These are phyloP conservation scores for Andalucia godoyi DNA, from an alignment of 78 protist genomes.

Conservation along the genomic window DNA sequence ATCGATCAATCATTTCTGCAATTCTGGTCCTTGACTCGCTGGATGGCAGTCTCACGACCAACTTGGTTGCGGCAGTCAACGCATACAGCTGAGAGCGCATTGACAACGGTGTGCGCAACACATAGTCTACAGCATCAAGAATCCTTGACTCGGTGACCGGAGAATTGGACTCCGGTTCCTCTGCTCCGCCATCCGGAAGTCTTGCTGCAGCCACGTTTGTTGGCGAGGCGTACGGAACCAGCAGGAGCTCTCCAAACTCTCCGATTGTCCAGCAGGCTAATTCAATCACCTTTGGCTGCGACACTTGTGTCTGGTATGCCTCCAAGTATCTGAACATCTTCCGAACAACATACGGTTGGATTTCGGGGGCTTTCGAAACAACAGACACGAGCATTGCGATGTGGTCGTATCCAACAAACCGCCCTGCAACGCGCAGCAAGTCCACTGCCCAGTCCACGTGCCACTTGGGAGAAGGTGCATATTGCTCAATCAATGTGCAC, in stretches of 20 bases:
- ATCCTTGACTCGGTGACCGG: constrained; percentile 27
- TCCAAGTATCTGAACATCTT: too few relatives aligned
- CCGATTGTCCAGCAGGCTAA: constrained; percentile 79
- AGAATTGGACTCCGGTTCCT: not conserved
- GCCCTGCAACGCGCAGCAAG: constrained; percentile 49
- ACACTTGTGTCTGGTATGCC: too few relatives aligned
- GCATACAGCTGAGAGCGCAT: not conserved
- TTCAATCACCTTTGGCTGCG: constrained; percentile 30
- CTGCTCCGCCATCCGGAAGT: not conserved
- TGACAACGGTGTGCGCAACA: not conserved
- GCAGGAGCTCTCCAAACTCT: constrained; percentile 71
- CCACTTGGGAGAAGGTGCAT: constrained; percentile 83
- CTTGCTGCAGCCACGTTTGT: not conserved
- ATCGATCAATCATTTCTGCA: not conserved
- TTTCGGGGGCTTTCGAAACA: not conserved
- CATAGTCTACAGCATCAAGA: constrained; percentile 22
- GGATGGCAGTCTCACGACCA: not conserved
- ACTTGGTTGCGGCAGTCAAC: not conserved
- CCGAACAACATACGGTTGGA: too few relatives aligned
- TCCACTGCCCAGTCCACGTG: constrained; percentile 80
- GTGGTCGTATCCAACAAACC: not conserved
- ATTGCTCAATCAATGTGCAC: constrained; percentile 60
- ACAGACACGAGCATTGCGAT: not conserved
- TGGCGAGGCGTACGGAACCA: not conserved
- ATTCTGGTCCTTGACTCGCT: not conserved